phyloP scores from a whole-genome alignment of 1,139 yeast species.

The Suhomyces wounanorum region DNA sequence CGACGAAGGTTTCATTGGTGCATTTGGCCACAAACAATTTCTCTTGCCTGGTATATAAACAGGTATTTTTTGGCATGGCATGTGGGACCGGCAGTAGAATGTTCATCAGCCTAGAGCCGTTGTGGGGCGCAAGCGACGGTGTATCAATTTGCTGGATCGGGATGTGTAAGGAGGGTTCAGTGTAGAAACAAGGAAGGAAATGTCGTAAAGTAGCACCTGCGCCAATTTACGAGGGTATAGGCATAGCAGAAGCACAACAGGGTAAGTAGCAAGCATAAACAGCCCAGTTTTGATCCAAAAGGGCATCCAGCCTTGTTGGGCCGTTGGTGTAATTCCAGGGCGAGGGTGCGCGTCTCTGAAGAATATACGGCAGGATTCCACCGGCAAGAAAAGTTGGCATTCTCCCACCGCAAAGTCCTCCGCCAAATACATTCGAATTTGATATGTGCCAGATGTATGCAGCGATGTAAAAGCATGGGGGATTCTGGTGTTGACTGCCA shows the following conservation, averaged over 20 bases:
- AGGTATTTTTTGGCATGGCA: not conserved
- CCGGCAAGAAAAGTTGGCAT: not conserved
- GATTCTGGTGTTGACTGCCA: too few species aligned
- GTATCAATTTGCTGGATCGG: too few species aligned
- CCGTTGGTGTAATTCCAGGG: not conserved
- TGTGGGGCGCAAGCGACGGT: too few species aligned
- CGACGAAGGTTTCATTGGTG: not conserved
- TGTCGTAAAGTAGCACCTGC: not conserved
- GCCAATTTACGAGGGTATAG: not conserved
- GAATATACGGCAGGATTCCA: not conserved
- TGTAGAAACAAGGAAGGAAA: not conserved
- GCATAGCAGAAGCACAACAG: not conserved
- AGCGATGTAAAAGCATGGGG: too few species aligned
- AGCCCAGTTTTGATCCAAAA: not conserved
- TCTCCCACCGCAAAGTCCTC: too few species aligned
- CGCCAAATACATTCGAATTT: too few species aligned
- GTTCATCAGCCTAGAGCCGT: too few species aligned
- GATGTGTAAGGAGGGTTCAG: not conserved
- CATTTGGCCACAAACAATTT: not conserved
- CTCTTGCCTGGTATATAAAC: not conserved
- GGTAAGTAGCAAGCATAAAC: not conserved
- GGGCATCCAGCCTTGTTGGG: not conserved
- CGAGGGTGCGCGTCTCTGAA: not conserved
- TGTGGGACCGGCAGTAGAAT: too few species aligned
- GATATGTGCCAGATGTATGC: too few species aligned